Evolutionary conservation across 495 filamentous ascomycete species (phyloP).

Genomic region (Amphirosellinia nigrospora): DNA sequence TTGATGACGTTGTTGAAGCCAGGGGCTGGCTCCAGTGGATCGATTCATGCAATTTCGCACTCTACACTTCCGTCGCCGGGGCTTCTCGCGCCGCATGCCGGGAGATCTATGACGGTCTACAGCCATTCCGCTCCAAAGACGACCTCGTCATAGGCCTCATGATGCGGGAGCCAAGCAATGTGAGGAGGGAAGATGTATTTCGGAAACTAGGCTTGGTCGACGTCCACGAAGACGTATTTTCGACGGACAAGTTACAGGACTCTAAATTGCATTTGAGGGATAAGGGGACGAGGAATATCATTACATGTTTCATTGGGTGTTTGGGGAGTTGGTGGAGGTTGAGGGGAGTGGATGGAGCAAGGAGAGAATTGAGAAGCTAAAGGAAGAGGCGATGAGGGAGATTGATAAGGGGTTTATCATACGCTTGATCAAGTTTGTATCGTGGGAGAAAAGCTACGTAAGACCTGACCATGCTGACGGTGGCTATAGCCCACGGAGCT

Average conservation of each 20-base stretch:
- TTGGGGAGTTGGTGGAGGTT: background rate
- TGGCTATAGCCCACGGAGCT: background rate
- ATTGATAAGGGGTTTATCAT: constrained; percentile 1
- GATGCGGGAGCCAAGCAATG: background rate
- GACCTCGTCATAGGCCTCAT: background rate
- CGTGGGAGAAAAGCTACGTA: background rate
- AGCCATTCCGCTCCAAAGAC: background rate
- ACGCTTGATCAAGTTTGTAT: constrained; percentile 1
- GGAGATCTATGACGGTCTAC: constrained; percentile 3
- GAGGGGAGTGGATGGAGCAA: background rate
- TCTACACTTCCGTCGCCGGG: background rate
- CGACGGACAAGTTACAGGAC: background rate
- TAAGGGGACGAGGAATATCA: background rate
- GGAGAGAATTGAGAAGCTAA: background rate
- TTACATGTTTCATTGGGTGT: background rate
- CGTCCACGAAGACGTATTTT: background rate
- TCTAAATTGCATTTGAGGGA: background rate
- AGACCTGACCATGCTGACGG: background rate
- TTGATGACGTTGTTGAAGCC: background rate
- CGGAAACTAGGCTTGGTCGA: background rate
- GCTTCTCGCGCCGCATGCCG: background rate
- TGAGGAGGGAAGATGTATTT: background rate
- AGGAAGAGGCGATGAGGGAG: background rate
- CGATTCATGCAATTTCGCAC: background rate
- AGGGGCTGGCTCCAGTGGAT: constrained; percentile 1